These are phyloP conservation scores for Chloris gayana DNA, from an alignment of 176 grass and related monocot species.

Conservation along the genomic window DNA sequence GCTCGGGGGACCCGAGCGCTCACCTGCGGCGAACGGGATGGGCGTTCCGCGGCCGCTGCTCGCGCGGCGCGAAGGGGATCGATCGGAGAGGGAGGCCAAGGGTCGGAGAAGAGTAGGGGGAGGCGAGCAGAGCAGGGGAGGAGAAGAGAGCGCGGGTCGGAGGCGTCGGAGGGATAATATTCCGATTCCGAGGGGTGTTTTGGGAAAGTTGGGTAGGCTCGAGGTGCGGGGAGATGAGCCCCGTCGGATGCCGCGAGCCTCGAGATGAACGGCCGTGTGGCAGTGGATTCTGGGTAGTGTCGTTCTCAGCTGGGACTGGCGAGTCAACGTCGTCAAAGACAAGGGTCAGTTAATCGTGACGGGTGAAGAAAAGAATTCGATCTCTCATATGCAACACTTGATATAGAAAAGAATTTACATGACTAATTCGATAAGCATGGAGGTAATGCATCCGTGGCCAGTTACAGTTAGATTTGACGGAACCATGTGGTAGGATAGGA, in stretches of 20 bases:
- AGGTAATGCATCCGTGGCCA: no score
- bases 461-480: no score
- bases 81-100: not conserved
- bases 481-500: no score
- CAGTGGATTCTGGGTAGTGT: not conserved
- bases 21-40: not conserved
- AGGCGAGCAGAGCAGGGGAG: not conserved
- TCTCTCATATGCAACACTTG: not conserved
- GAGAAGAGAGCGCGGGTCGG: not conserved
- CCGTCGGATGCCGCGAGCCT: not conserved
- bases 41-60: not conserved
- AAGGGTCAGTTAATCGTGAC: not conserved
- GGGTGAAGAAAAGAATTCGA: not conserved
- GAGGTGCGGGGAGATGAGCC: not conserved
- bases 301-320: conserved; percentile 23
- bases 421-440: not conserved
- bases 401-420: no score
- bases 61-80: not conserved
- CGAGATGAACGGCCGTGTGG: not conserved
- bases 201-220: not conserved
- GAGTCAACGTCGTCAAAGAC: conserved; percentile 47
- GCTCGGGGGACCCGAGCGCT: not conserved
- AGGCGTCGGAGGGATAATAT: not conserved
- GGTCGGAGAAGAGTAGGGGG: not conserved
- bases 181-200: not conserved